These are phyloP conservation scores for Trypanosoma avium DNA, from an alignment of 208 protist genomes.

Conservation along the genomic window DNA sequence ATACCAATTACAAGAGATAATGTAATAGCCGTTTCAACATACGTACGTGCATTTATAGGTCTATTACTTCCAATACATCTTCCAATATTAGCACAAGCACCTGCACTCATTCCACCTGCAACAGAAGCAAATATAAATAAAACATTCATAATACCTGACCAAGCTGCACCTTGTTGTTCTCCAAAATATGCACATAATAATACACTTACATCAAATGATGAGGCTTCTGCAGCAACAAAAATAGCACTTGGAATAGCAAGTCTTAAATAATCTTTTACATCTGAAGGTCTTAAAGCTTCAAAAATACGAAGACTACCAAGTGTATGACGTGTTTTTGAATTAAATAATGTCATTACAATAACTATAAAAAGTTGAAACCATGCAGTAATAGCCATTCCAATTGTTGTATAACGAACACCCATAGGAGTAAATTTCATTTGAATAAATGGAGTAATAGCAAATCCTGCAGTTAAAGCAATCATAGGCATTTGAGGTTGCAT, in stretches of 20 bases:
- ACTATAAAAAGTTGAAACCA: constrained; percentile 74
- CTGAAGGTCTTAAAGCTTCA: constrained; percentile 58
- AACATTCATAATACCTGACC: constrained; percentile 82
- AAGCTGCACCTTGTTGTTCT: constrained; percentile 60
- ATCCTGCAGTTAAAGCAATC: constrained; percentile 75
- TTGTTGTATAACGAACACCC: constrained; percentile 81
- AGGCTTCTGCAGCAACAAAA: constrained; percentile 86
- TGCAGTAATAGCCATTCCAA: constrained; percentile 77
- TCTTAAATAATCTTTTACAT: constrained; percentile 79
- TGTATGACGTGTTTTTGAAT: constrained; percentile 66
- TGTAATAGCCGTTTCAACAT: constrained; percentile 49
- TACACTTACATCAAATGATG: constrained; percentile 81
- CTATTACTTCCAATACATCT: constrained; percentile 70
- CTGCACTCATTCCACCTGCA: constrained; percentile 71
- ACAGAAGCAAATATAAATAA: constrained; percentile 74
- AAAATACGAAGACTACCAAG: constrained; percentile 58
- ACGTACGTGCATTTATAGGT: constrained; percentile 55
- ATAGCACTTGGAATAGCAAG: constrained; percentile 79
- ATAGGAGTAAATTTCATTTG: constrained; percentile 71
- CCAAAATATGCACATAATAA: constrained; percentile 68
- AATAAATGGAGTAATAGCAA: constrained; percentile 63
- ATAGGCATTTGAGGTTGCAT: constrained; percentile 80
- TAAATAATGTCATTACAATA: constrained; percentile 57
- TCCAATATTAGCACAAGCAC: constrained; percentile 78
- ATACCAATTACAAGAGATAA: constrained; percentile 39